These are phyloP conservation scores for Puya raimondii DNA, from an alignment of 176 grass and related monocot genomes.

Conservation along the genomic window DNA sequence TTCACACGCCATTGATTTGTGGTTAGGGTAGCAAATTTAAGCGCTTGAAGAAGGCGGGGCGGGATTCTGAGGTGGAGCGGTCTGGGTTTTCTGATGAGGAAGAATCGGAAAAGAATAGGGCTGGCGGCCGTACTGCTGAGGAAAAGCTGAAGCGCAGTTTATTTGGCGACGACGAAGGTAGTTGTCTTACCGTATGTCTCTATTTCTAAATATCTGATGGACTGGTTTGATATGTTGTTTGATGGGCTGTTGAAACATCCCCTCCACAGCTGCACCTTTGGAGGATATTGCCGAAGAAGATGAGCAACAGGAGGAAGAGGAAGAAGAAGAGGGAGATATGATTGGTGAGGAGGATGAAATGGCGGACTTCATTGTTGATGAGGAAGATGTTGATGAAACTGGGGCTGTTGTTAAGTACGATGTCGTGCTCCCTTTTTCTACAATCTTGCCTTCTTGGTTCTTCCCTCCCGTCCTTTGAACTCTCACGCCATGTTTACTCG, in stretches of 20 bases:
- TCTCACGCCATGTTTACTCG: background rate
- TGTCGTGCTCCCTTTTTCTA: background rate
- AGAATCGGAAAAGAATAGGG: constrained; percentile 49
- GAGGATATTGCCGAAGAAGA: constrained; percentile 75
- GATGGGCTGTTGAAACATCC: background rate
- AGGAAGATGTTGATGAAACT: constrained; percentile 79
- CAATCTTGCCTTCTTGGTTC: background rate
- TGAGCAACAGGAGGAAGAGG: constrained; percentile 58
- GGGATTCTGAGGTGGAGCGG: constrained; percentile 46
- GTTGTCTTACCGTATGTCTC: background rate
- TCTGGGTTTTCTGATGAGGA: constrained; percentile 65
- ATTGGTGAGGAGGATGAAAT: constrained; percentile 88
- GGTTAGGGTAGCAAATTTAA: constrained; percentile 75
- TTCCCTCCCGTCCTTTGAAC: background rate
- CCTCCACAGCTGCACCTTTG: constrained; percentile 29
- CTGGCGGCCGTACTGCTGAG: constrained; percentile 40
- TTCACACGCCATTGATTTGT: background rate
- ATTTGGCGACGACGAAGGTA: constrained; percentile 86
- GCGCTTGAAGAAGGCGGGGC: constrained; percentile 85
- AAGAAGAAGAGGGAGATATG: constrained; percentile 28
- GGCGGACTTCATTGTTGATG: constrained; percentile 92
- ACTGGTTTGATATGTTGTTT: background rate
- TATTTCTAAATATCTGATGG: background rate
- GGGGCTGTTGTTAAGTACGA: constrained; percentile 67
- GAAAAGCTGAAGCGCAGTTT: constrained; percentile 75